Conservation (phyloP, 139 green algal genomes). For the Closterium sp. region DNA sequence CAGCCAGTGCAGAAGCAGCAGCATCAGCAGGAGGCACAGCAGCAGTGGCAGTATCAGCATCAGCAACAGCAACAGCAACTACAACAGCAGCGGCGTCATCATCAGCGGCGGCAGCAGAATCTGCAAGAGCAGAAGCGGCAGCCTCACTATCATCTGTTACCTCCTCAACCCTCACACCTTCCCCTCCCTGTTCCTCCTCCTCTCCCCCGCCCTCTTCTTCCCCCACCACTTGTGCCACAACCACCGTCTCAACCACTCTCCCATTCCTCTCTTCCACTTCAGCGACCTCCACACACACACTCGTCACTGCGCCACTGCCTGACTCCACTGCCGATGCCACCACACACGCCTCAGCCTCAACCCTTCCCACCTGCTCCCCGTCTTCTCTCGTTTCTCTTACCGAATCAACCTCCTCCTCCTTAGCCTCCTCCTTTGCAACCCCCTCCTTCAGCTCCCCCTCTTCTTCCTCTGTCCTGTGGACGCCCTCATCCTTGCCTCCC, state of each 20-base stretch:
- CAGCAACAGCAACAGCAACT: too few relatives aligned
- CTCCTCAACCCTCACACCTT: not conserved
- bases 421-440: not conserved
- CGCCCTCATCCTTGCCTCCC: not conserved
- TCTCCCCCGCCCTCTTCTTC: not conserved
- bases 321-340: not conserved
- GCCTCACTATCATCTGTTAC: not conserved
- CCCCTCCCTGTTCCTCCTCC: not conserved
- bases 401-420: not conserved
- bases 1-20: not conserved
- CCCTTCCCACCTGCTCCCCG: not conserved
- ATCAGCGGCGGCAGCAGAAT: too few relatives aligned
- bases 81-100: too few relatives aligned
- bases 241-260: not conserved
- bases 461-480: not conserved
- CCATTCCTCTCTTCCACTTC: not conserved
- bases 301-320: not conserved
- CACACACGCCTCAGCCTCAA: not conserved
- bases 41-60: too few relatives aligned
- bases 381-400: not conserved
- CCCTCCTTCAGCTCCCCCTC: not conserved
- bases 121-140: not conserved
- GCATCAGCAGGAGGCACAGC: too few relatives aligned
- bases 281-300: not conserved
- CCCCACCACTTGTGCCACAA: not conserved